Percentiles rank a stretch among this genome's conserved stretches.
Evolutionary conservation across 352 stramenopile genomes (phyloP).

Genomic region (Pilasporangium apinafurcum): DNA sequence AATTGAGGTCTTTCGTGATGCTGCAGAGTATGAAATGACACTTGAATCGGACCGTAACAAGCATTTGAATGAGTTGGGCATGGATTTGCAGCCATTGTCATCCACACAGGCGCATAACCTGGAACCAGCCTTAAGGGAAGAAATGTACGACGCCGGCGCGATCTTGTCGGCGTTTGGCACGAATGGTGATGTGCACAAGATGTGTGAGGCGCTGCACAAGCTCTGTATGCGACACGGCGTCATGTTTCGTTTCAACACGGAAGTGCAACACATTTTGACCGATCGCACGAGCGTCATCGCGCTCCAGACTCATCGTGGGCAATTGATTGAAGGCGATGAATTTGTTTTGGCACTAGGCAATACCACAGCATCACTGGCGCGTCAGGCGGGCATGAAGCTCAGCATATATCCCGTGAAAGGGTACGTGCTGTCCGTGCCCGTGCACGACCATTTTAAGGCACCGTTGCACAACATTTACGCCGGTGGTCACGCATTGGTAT

Average conservation of each 20-base stretch:
- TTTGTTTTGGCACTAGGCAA: conserved; percentile 84
- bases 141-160: conserved; percentile 57
- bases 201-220: conserved; percentile 75
- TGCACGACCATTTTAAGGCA: conserved; percentile 50
- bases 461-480: conserved; percentile 82
- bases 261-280: conserved; percentile 73
- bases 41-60: conserved; percentile 63
- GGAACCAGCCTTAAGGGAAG: conserved; percentile 48
- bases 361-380: conserved; percentile 56
- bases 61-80: conserved; percentile 69
- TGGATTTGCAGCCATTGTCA: conserved; percentile 70
- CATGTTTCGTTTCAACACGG: conserved; percentile 86
- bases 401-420: conserved; percentile 83
- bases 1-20: conserved; percentile 67
- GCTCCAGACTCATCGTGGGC: conserved; percentile 70
- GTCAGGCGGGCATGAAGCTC: conserved; percentile 63
- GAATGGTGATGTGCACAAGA: conserved; percentile 86
- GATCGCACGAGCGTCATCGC: conserved; percentile 75
- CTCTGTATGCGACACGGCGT: conserved; percentile 78
- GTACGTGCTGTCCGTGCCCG: conserved; percentile 80
- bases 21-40: conserved; percentile 53
- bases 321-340: conserved; percentile 82
- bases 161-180: conserved; percentile 79
- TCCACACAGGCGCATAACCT: conserved; percentile 48
- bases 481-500: conserved; percentile 67